phyloP scores from a whole-genome alignment of 2,329 filamentous ascomycete species.

The Aspergillus aculeatinus region DNA sequence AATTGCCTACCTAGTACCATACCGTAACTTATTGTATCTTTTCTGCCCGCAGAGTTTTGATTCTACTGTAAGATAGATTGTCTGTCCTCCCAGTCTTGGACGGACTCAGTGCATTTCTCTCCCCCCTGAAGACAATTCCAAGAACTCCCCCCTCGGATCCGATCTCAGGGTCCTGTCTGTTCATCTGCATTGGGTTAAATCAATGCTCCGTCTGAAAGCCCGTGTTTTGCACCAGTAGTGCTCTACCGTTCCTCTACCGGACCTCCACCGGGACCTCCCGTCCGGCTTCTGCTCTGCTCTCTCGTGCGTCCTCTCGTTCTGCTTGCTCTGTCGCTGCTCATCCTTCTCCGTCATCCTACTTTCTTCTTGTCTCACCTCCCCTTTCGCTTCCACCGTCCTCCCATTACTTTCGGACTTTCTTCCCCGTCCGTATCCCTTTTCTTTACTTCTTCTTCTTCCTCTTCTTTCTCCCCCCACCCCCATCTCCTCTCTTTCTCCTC shows the following conservation, averaged over 20 bases:
- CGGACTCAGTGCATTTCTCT: background rate
- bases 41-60: background rate
- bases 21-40: background rate
- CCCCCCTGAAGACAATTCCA: constrained; percentile 3
- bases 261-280: constrained; percentile 17
- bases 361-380: constrained; percentile 14
- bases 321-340: constrained; percentile 7
- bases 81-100: background rate
- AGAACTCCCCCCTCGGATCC: background rate
- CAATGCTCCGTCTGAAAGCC: background rate
- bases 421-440: background rate
- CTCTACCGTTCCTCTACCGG: constrained; percentile 1
- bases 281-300: constrained; percentile 13
- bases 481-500: constrained; percentile 4
- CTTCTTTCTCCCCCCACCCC: background rate
- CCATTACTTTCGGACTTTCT: constrained; percentile 11
- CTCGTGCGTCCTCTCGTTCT: background rate
- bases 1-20: too few species aligned
- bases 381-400: constrained; percentile 7
- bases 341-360: constrained; percentile 11
- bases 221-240: constrained; percentile 7
- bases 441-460: background rate
- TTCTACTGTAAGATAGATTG: background rate
- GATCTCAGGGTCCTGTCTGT: background rate
- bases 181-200: background rate